Percentiles rank a stretch among this genome's conserved stretches.
These are phyloP conservation scores for Capsella rubella DNA, from an alignment of 441 rosid genomes.

Conservation along the genomic window DNA sequence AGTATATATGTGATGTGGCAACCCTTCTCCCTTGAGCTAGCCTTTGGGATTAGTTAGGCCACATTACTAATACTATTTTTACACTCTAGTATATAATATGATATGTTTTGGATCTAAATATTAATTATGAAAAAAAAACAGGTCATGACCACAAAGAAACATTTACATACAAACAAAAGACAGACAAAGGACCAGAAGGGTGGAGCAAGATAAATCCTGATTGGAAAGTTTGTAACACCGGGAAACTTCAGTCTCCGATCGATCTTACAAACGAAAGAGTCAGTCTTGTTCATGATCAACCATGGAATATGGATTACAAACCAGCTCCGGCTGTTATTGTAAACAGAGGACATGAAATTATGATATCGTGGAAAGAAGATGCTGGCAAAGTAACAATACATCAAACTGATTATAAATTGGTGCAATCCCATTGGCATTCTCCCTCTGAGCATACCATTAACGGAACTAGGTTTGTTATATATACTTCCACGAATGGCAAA, in stretches of 20 bases:
- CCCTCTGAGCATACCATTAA: constrained; percentile 71
- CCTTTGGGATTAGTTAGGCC: too few species aligned
- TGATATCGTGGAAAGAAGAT: constrained; percentile 63
- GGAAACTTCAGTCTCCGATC: constrained; percentile 70
- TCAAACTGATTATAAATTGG: constrained; percentile 48
- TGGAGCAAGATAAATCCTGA: constrained; percentile 55
- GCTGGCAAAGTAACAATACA: constrained; percentile 60
- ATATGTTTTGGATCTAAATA: background rate
- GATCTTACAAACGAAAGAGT: constrained; percentile 52
- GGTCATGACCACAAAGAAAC: constrained; percentile 37
- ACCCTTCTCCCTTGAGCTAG: too few species aligned
- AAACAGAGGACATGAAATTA: constrained; percentile 63
- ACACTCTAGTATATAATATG: background rate
- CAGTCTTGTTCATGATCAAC: constrained; percentile 34
- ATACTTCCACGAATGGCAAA: background rate
- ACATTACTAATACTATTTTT: too few species aligned
- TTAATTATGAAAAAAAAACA: background rate
- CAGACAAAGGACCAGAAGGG: constrained; percentile 52
- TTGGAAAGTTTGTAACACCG: constrained; percentile 58
- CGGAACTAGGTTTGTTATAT: constrained; percentile 48
- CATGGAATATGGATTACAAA: constrained; percentile 49
- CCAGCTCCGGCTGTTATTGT: constrained; percentile 57
- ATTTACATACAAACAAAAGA: constrained; percentile 50
- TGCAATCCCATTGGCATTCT: constrained; percentile 70
- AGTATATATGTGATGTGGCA: too few species aligned